Evolutionary conservation across 768 basidiomycete species (phyloP).

Genomic region (Pluteus cervinus): DNA sequence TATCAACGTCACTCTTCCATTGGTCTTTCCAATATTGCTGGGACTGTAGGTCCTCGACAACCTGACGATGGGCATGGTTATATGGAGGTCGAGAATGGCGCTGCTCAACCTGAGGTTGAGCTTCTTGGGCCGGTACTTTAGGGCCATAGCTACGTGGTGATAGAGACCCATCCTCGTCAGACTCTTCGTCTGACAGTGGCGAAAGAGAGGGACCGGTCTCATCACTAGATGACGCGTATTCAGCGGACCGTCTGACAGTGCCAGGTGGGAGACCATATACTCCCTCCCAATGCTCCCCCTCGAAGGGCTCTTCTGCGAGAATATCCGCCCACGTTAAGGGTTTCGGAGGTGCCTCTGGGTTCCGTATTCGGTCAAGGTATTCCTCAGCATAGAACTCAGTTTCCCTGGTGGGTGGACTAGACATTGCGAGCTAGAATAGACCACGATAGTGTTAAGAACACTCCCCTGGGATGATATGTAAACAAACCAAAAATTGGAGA

Average conservation of each 20-base stretch:
- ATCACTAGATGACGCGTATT: conserved; percentile 39
- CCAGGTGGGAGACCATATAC: conserved; percentile 52
- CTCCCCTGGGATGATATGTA: not conserved
- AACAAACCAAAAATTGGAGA: conserved; percentile 65
- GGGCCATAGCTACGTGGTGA: too few relatives aligned
- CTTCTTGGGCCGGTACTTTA: too few relatives aligned
- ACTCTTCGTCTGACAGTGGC: conserved; percentile 49
- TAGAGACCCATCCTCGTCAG: conserved; percentile 32
- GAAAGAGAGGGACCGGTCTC: conserved; percentile 67
- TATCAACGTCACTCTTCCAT: conserved; percentile 46
- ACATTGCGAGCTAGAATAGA: conserved; percentile 45
- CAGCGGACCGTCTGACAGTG: conserved; percentile 16
- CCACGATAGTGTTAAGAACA: not conserved
- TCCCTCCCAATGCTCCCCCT: conserved; percentile 83
- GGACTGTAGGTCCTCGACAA: conserved; percentile 55
- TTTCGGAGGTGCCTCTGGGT: conserved; percentile 35
- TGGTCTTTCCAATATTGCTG: conserved; percentile 72
- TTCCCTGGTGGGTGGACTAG: conserved; percentile 39
- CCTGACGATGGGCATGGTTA: conserved; percentile 40
- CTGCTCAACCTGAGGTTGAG: too few relatives aligned
- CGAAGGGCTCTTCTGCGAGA: conserved; percentile 75
- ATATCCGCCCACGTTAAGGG: conserved; percentile 74
- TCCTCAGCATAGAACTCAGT: conserved; percentile 50
- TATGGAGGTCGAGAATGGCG: too few relatives aligned
- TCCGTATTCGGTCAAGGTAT: conserved; percentile 40